Evolutionary conservation across 768 basidiomycete genomes (phyloP), one percentile per base, ranked within the genome.

Genomic region (Asterophora parasitica): DNA sequence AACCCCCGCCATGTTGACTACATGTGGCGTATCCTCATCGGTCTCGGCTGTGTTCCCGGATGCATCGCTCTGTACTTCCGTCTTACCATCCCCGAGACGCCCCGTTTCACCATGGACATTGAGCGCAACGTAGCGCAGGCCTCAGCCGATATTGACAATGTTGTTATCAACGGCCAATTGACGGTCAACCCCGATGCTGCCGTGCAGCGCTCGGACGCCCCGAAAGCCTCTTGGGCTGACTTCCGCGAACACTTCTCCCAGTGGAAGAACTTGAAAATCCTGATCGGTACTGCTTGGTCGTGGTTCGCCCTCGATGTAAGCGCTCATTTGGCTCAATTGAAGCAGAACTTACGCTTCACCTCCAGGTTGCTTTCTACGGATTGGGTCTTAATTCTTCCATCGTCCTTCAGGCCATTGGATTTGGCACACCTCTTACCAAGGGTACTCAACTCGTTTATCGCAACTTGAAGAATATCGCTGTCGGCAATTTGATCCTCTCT

Each of bases 51-150:
- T 47, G 71, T 95, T 42, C 92, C 92, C 28, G 92, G 81, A 46
- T 75, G 73, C 34, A 61, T 92, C 48, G 91, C 89, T 15, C 80
- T 93, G 42, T 93, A 92, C 73, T 93, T 89, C 85, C 88, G 92
- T 62, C 77, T 93, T 28, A 92, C 91, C 19, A 92, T 94, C 59
- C 89, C 92, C 3, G 91, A 93, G 64, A 93, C 91, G 0, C 92
- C 92, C 20, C 88, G 92, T 54, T 79, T 77, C 65, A 95, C 92
- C 50, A 92, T 93, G 86, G 92, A 94, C 72, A 79, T 94, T 50
- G 89, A 92, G 65, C 76, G 85, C 42, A 92, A 93, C 64, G 70
- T 94, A 36, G 71, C 77, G 33, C 87, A 85, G 60, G 92, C 90
- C 6, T 47, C 80, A 0, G 67, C 74, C 26, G 92, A 93, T 57